phyloP scores from a whole-genome alignment of 352 stramenopile genomes.

The Globisporangium paroecandrum region DNA sequence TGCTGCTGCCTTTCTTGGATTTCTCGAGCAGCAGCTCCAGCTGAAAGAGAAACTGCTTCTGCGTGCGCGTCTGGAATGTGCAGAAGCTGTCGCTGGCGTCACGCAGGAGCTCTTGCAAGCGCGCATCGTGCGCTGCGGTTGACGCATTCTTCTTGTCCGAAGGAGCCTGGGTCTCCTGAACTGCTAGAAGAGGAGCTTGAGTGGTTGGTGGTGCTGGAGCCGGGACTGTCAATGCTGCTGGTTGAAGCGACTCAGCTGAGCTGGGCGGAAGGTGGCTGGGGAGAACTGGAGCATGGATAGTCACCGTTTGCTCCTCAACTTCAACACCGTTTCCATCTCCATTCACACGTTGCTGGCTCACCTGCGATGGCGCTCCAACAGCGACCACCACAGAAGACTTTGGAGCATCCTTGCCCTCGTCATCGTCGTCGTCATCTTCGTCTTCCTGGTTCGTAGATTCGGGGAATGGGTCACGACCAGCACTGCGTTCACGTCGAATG shows the following conservation, averaged over 20 bases:
- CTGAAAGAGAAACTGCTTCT: constrained; percentile 20
- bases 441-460: background rate
- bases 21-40: constrained; percentile 16
- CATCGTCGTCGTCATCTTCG: background rate
- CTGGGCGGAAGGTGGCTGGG: background rate
- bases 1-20: constrained; percentile 8
- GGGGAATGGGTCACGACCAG: constrained; percentile 29
- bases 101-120: constrained; percentile 3
- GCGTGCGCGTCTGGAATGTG: constrained; percentile 10
- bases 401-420: background rate
- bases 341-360: background rate
- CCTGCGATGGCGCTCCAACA: background rate
- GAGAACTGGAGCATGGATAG: background rate
- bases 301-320: background rate
- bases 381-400: background rate
- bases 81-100: constrained; percentile 3
- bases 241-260: background rate
- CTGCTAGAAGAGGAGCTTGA: background rate
- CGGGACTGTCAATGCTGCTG: background rate
- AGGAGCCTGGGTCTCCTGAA: background rate
- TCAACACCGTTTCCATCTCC: background rate
- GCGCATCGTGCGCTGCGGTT: background rate
- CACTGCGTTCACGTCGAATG: constrained; percentile 36
- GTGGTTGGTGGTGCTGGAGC: background rate
- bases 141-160: background rate